Conservation (phyloP, 78 protist species). For the Polysphondylium violaceum region DNA sequence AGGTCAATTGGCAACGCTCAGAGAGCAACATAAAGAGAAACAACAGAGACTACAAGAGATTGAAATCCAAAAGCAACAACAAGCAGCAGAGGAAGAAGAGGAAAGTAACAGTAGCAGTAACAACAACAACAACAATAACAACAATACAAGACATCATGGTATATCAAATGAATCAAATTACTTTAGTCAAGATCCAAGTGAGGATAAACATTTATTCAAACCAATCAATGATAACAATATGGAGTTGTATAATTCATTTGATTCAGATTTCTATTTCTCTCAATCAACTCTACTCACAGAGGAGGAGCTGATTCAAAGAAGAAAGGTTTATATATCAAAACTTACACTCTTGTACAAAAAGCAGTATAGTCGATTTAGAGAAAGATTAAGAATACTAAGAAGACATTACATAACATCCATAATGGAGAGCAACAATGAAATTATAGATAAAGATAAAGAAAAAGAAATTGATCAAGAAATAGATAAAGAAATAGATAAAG, state of each 20-base stretch:
- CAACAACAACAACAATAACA: slow-evolving; percentile 3
- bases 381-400: slow-evolving; percentile 65
- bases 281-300: slow-evolving; percentile 6
- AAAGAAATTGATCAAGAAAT: neutral
- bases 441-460: neutral
- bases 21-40: neutral
- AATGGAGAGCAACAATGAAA: neutral
- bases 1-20: neutral
- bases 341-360: slow-evolving; percentile 46
- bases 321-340: slow-evolving; percentile 47
- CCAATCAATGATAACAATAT: slow-evolving; percentile 2
- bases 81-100: neutral
- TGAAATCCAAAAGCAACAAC: neutral
- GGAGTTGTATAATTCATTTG: slow-evolving; percentile 18
- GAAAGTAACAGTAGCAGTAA: neutral
- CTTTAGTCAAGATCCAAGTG: slow-evolving; percentile 24
- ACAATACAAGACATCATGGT: neutral
- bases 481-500: neutral
- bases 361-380: slow-evolving; percentile 45
- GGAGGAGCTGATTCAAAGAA: slow-evolving; percentile 47
- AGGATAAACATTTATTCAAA: slow-evolving; percentile 9
- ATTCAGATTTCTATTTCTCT: slow-evolving; percentile 58
- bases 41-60: neutral
- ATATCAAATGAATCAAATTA: slow-evolving; percentile 13
- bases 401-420: slow-evolving; percentile 54